Evolutionary conservation across 2,329 filamentous ascomycete genomes (phyloP).

Genomic region (Aspergillus nomiae): DNA sequence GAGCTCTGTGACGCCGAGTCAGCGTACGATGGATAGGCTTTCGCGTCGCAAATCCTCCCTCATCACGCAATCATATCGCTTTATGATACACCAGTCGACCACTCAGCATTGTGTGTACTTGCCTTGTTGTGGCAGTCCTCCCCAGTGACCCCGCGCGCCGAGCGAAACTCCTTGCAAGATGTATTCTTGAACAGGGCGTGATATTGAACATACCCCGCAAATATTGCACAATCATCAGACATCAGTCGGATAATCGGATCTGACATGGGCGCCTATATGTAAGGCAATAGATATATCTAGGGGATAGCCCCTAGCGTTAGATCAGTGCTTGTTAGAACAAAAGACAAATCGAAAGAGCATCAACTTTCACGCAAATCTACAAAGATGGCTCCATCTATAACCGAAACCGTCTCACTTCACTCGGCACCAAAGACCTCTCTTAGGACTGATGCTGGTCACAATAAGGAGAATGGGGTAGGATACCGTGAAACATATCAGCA

Average conservation of each 20-base stretch:
- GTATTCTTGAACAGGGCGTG: background rate
- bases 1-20: slow-evolving; percentile 4
- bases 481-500: slow-evolving; percentile 41
- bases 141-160: slow-evolving; percentile 10
- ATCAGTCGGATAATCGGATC: slow-evolving; percentile 19
- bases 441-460: slow-evolving; percentile 34
- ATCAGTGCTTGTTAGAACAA: background rate
- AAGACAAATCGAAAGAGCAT: background rate
- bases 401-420: slow-evolving; percentile 33
- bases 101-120: background rate
- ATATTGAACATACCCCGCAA: slow-evolving; percentile 24
- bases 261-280: slow-evolving; percentile 16
- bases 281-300: slow-evolving; percentile 12
- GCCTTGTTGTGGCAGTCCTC: background rate
- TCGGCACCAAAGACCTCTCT: slow-evolving; percentile 24
- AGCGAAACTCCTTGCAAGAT: background rate
- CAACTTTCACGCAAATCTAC: background rate
- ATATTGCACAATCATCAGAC: slow-evolving; percentile 22
- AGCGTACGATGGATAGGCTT: slow-evolving; percentile 2
- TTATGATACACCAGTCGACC: background rate
- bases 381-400: slow-evolving; percentile 39
- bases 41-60: slow-evolving; percentile 9
- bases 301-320: background rate
- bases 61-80: slow-evolving; percentile 14
- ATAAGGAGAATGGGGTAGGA: slow-evolving; percentile 41